Evolutionary conservation across 2,329 filamentous ascomycete species (phyloP).

Genomic region (Lachnellula suecica): DNA sequence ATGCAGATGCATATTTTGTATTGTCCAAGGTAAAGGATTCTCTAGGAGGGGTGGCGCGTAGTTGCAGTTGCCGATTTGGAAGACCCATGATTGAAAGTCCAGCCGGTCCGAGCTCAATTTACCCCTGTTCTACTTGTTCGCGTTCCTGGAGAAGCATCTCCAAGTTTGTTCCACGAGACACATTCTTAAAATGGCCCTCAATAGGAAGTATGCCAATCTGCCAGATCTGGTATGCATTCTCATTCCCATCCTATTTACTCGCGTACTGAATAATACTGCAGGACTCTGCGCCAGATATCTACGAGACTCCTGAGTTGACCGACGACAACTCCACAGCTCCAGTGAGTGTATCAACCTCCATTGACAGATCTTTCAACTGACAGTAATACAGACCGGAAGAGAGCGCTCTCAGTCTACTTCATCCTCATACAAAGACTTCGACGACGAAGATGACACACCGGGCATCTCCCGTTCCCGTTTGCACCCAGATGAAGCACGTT

Average conservation of each 20-base stretch:
- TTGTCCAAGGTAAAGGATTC: neutral
- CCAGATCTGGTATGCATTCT: constrained; percentile 66
- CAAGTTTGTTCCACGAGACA: neutral
- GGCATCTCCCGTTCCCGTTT: constrained; percentile 76
- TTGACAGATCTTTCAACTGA: constrained; percentile 5
- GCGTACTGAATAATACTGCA: constrained; percentile 36
- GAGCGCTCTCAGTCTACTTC: constrained; percentile 54
- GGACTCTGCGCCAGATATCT: constrained; percentile 92
- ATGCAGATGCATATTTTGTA: neutral
- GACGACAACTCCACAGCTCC: constrained; percentile 86
- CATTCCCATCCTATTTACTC: neutral
- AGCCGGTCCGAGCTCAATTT: neutral
- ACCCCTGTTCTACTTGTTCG: neutral
- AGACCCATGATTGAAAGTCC: neutral
- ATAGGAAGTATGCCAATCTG: constrained; percentile 78
- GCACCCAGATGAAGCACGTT: constrained; percentile 76
- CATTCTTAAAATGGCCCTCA: constrained; percentile 60
- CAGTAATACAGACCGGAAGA: constrained; percentile 35
- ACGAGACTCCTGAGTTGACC: constrained; percentile 91
- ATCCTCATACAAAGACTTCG: constrained; percentile 58
- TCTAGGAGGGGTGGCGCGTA: neutral
- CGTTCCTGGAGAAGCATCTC: neutral
- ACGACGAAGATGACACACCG: constrained; percentile 58
- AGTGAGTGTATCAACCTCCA: constrained; percentile 46
- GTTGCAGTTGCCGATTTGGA: neutral